Evolutionary conservation across 2,329 filamentous ascomycete genomes (phyloP).

Genomic region (Tolypocladium tundrense): DNA sequence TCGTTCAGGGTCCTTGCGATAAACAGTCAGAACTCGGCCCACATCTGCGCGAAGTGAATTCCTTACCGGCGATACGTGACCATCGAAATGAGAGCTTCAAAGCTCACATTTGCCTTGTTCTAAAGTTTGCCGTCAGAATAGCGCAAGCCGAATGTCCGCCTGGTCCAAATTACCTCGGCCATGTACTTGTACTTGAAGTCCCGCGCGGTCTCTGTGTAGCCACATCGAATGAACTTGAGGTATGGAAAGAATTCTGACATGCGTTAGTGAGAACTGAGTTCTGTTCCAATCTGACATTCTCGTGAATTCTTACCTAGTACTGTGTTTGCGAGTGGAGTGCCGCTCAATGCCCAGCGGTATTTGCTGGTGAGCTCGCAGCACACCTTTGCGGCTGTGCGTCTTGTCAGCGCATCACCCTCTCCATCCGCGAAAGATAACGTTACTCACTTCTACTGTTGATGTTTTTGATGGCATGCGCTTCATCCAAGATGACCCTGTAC

Average conservation of each 20-base stretch:
- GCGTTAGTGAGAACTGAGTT: too few species aligned
- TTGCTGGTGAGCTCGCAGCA: slow-evolving; percentile 17
- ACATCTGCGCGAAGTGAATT: neutral
- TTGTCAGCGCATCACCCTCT: too few species aligned
- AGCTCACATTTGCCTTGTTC: slow-evolving; percentile 4
- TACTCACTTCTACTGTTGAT: slow-evolving; percentile 18
- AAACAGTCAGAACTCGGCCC: neutral
- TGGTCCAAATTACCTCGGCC: slow-evolving; percentile 4
- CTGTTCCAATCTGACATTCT: too few species aligned
- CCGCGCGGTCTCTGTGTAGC: neutral
- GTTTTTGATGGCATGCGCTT: slow-evolving; percentile 47
- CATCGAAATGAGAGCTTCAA: slow-evolving; percentile 10
- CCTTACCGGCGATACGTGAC: slow-evolving; percentile 19
- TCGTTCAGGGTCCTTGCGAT: slow-evolving; percentile 14
- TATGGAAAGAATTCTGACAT: slow-evolving; percentile 24
- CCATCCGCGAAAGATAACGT: too few species aligned
- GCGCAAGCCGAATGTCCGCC: too few species aligned
- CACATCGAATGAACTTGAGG: slow-evolving; percentile 18
- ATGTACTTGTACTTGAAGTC: slow-evolving; percentile 10
- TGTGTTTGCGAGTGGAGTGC: slow-evolving; percentile 24
- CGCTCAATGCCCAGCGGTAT: slow-evolving; percentile 23
- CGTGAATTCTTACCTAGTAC: neutral
- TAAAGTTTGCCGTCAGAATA: slow-evolving; percentile 1
- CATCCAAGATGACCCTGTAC: slow-evolving; percentile 45
- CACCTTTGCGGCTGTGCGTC: slow-evolving; percentile 7